phyloP scores from a whole-genome alignment of 805 yeast species.

The Sugiyamaella boreocaroliniensis region DNA sequence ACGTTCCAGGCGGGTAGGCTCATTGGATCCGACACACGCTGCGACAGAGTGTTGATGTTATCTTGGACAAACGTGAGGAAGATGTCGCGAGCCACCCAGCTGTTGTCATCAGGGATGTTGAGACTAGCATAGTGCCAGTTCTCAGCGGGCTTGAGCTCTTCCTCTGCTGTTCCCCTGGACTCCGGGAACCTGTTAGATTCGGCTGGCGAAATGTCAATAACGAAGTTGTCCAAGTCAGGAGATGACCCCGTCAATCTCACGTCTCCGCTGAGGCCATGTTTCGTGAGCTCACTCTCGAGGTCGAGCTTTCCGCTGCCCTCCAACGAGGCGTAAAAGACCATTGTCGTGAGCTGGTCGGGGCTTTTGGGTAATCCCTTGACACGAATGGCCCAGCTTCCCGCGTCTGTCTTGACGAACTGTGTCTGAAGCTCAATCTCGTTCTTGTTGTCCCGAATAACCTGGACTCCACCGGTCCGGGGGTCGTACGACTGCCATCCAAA shows the following conservation, averaged over 20 bases:
- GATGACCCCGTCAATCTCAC: constrained; percentile 47
- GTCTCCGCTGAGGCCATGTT: constrained; percentile 25
- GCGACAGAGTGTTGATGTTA: constrained; percentile 45
- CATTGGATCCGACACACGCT: constrained; percentile 26
- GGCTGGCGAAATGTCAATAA: constrained; percentile 50
- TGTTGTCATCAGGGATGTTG: constrained; percentile 59
- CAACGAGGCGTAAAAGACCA: constrained; percentile 73
- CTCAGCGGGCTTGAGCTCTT: constrained; percentile 24
- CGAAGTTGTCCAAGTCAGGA: constrained; percentile 61
- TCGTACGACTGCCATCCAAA: constrained; percentile 89
- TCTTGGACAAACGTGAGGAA: constrained; percentile 66
- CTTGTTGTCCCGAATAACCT: constrained; percentile 61
- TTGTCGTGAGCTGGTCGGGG: constrained; percentile 41
- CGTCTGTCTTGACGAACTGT: constrained; percentile 69
- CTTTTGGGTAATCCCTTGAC: constrained; percentile 59
- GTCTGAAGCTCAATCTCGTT: constrained; percentile 57
- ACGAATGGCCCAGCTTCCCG: constrained; percentile 69
- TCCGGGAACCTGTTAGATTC: constrained; percentile 35
- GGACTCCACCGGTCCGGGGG: constrained; percentile 80
- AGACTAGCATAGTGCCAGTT: constrained; percentile 61
- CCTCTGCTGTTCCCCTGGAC: constrained; percentile 46
- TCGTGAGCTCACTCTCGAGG: constrained; percentile 23
- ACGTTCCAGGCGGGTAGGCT: constrained; percentile 38
- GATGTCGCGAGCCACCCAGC: constrained; percentile 76
- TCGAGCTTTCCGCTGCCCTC: constrained; percentile 47